Conservation (phyloP, 306 rosid species). For the Lagenaria siceraria region DNA sequence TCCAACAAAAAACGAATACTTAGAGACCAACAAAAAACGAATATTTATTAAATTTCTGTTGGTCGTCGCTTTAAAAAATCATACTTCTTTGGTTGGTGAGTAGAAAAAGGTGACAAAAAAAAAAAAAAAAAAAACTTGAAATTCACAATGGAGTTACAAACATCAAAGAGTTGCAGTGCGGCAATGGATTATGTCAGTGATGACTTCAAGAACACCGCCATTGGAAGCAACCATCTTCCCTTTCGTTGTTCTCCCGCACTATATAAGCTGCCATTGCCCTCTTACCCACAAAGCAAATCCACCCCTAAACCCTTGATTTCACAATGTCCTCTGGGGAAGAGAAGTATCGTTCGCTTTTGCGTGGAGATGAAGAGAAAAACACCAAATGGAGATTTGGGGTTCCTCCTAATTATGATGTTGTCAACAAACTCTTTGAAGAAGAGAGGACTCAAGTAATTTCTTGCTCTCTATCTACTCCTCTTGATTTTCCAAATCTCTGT, state of each 20-base stretch:
- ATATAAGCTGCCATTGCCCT: background rate
- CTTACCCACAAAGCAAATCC: background rate
- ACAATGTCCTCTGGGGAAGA: slow-evolving; percentile 15
- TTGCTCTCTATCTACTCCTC: background rate
- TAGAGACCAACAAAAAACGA: too few species aligned
- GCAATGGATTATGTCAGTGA: background rate
- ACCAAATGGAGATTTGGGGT: slow-evolving; percentile 41
- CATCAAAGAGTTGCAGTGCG: background rate
- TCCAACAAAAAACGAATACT: too few species aligned
- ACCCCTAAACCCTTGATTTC: background rate
- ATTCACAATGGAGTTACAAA: background rate
- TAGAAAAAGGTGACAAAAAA: background rate
- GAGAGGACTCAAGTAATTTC: slow-evolving; percentile 34
- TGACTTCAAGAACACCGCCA: background rate
- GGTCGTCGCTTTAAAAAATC: too few species aligned
- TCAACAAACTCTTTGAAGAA: slow-evolving; percentile 50
- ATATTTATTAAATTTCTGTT: too few species aligned
- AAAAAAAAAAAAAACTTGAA: background rate
- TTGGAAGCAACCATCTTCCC: background rate
- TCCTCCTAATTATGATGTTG: slow-evolving; percentile 37
- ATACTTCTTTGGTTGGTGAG: background rate
- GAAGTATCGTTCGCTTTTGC: slow-evolving; percentile 28
- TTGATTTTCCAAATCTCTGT: background rate
- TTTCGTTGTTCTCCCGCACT: background rate
- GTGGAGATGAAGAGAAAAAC: slow-evolving; percentile 35